These are phyloP conservation scores for Aspergillus phoenicis DNA, from an alignment of 2,329 filamentous ascomycete genomes.

Conservation along the genomic window DNA sequence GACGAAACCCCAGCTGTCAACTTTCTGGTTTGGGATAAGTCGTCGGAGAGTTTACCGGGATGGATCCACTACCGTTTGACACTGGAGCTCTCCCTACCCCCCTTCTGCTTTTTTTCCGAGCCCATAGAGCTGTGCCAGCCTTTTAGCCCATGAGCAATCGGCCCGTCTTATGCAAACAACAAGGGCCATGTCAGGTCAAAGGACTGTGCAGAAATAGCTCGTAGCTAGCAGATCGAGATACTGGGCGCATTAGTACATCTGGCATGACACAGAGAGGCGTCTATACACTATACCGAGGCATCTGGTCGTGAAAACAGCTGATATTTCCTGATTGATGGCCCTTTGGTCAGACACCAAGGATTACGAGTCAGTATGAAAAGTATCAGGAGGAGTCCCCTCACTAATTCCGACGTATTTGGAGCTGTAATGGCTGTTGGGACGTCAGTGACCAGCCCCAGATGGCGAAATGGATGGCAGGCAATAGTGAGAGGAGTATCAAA, in stretches of 20 bases:
- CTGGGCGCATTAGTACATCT: neutral
- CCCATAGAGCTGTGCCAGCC: neutral
- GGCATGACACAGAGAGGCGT: no score
- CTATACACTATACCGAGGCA: neutral
- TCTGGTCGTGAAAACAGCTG: neutral
- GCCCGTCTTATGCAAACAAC: neutral
- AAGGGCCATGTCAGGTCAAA: neutral
- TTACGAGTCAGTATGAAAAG: neutral
- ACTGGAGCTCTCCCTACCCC: neutral
- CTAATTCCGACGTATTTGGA: neutral
- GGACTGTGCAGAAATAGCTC: neutral
- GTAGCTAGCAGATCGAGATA: neutral
- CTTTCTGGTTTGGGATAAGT: constrained; percentile 30
- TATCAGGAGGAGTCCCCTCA: neutral
- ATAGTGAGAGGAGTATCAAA: constrained; percentile 11
- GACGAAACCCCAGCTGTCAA: constrained; percentile 34
- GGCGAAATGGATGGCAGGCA: neutral
- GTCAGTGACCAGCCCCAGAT: constrained; percentile 3
- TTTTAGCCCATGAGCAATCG: neutral
- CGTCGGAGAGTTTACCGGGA: constrained; percentile 35
- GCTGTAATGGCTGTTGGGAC: neutral
- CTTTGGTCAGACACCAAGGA: neutral
- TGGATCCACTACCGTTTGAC: constrained; percentile 17
- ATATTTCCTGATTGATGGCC: neutral
- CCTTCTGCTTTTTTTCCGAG: neutral